Percentiles rank a stretch among this genome's conserved stretches.
phyloP scores from a whole-genome alignment of 108 stramenopile species.

The Asterionellopsis glacialis region DNA sequence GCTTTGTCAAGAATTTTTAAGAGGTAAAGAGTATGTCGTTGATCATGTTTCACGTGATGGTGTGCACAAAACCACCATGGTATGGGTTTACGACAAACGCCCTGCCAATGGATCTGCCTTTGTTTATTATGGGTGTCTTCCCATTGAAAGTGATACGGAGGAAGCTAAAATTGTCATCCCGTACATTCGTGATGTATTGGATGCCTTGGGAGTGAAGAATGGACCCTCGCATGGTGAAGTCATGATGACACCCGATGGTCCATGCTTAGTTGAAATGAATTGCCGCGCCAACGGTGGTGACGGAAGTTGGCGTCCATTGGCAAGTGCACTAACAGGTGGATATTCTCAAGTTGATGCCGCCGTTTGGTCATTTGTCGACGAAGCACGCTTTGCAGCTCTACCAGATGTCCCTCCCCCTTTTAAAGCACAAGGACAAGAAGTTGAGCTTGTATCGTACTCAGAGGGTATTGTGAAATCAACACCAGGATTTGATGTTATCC shows the following conservation, averaged over 20 bases:
- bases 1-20: conserved; percentile 86
- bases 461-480: conserved; percentile 40
- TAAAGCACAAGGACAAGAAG: conserved; percentile 29
- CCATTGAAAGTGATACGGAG: conserved; percentile 17
- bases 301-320: conserved; percentile 77
- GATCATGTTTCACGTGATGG: conserved; percentile 84
- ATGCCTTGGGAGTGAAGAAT: conserved; percentile 36
- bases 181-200: conserved; percentile 51
- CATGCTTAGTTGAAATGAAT: conserved; percentile 85
- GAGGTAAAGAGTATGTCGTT: conserved; percentile 88
- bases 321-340: conserved; percentile 46
- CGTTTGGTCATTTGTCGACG: conserved; percentile 70
- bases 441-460: conserved; percentile 36
- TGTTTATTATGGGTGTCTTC: conserved; percentile 56
- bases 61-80: conserved; percentile 84
- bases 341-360: conserved; percentile 60
- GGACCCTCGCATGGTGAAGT: conserved; percentile 81
- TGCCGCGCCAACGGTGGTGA: conserved; percentile 77
- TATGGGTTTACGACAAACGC: conserved; percentile 94
- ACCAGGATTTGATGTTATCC: conserved; percentile 49
- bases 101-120: conserved; percentile 77
- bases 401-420: conserved; percentile 41
- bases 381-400: conserved; percentile 29
- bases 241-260: conserved; percentile 73
- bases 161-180: conserved; percentile 69